phyloP scores from a whole-genome alignment of 805 yeast genomes.

The Naumovozyma baii region DNA sequence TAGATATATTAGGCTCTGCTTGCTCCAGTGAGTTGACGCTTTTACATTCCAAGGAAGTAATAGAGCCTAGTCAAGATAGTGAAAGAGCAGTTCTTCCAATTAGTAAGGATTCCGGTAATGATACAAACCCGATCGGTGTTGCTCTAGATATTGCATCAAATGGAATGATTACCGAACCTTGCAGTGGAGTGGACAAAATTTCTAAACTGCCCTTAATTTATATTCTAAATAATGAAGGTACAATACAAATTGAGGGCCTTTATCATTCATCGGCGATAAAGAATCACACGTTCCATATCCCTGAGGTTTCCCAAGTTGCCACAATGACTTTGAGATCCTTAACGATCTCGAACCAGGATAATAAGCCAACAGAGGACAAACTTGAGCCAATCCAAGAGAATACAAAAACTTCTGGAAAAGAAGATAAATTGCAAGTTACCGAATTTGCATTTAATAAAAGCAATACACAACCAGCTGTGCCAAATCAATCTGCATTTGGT shows the following conservation, averaged over 20 bases:
- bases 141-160: conserved; percentile 47
- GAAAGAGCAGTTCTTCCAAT: conserved; percentile 68
- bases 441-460: conserved; percentile 13
- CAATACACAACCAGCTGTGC: background rate
- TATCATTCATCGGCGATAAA: conserved; percentile 47
- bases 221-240: conserved; percentile 54
- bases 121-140: conserved; percentile 63
- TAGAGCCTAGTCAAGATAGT: conserved; percentile 54
- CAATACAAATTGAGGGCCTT: conserved; percentile 53
- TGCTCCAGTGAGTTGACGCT: conserved; percentile 55
- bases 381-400: no score
- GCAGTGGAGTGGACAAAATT: conserved; percentile 47
- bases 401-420: no score
- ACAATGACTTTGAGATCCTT: background rate
- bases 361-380: no score
- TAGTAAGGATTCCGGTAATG: conserved; percentile 53
- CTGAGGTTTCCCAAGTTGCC: background rate
- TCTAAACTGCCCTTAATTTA: conserved; percentile 58
- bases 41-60: conserved; percentile 29
- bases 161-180: conserved; percentile 41
- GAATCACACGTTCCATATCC: conserved; percentile 22
- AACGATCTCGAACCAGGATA: background rate
- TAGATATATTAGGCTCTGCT: conserved; percentile 47
- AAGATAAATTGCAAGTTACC: no score
- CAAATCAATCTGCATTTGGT: conserved; percentile 4